phyloP scores from a whole-genome alignment of 208 protist genomes.

The Crithidia fasciculata region DNA sequence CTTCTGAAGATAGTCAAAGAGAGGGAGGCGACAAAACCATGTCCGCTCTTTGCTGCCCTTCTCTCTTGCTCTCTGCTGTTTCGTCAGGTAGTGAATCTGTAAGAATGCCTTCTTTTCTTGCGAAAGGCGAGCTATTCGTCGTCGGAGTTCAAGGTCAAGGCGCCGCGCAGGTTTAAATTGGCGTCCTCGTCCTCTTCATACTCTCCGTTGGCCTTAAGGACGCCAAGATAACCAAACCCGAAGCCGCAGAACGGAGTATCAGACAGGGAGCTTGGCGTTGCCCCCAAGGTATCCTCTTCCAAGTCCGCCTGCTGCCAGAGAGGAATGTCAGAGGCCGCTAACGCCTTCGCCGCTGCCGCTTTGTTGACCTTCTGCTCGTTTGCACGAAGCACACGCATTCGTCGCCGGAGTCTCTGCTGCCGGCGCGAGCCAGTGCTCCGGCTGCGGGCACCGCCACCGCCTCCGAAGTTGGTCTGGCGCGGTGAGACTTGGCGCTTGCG shows the following conservation, averaged over 20 bases:
- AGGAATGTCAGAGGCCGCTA: constrained; percentile 61
- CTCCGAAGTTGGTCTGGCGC: constrained; percentile 7
- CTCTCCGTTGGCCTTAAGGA: constrained; percentile 73
- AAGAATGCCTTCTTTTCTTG: not conserved
- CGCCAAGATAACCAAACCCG: constrained; percentile 83
- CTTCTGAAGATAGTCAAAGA: no score
- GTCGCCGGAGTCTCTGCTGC: constrained; percentile 36
- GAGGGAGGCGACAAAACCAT: no score
- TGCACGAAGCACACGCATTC: constrained; percentile 40
- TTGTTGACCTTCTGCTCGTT: constrained; percentile 56
- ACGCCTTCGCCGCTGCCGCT: constrained; percentile 42
- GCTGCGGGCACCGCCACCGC: constrained; percentile 15
- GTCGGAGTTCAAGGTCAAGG: constrained; percentile 55
- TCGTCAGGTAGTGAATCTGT: no score
- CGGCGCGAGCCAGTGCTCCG: constrained; percentile 14
- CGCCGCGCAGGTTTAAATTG: constrained; percentile 59
- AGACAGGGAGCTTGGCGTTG: constrained; percentile 12
- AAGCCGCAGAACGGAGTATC: constrained; percentile 70
- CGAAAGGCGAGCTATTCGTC: constrained; percentile 25
- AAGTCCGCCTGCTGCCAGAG: constrained; percentile 36
- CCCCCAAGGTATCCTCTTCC: constrained; percentile 26
- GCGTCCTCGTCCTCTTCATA: constrained; percentile 76
- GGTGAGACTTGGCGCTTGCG: constrained; percentile 36
- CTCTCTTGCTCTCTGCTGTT: no score
- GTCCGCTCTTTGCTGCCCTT: no score